Evolutionary conservation across 352 stramenopile genomes (phyloP), one percentile per base, ranked within the genome.

Genomic region (Phytophthora lateralis): DNA sequence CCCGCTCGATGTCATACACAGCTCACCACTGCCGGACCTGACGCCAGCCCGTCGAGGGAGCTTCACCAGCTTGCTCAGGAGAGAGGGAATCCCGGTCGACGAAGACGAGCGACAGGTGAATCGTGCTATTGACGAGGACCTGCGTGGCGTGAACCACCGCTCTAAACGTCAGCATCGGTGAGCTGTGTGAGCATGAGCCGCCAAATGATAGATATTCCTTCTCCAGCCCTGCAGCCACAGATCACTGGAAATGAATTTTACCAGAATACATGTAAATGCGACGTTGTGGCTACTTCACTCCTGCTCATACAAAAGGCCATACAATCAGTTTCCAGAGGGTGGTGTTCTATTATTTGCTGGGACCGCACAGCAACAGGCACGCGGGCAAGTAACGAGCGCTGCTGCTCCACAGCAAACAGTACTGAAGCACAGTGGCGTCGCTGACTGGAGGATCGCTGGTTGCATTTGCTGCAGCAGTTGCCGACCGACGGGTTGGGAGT

Each of bases 11-110:
- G 29, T 70, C 30, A 45, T 55, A 8, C 34, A 55, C 42, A 55
- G 20, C 29, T 57, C 50, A 6, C 47, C 42, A 15, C 62, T 64
- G 15, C 75, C 73, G 1, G 44, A 80, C 57, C 66, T 88, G 12
- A 77, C 71, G 6, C 68, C 71, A 43, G 21, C 73, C 48, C 70
- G 62, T 18, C 69, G 64, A 68, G 78, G 76, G 17, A 76, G 68
- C 45, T 85, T 88, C 51, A 64, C 65, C 2, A 76, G 54, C 4
- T 41, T 88, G 41, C 71, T 88, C 39, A 71, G 71, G 3, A 73
- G 59, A 59, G 71, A 76, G 54, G 78, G 78, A 21, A 73, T 88
- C 10, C 42, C 73, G 27, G 71, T 80, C 21, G 78, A 88, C 18
- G 74, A 85, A 43, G 73, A 82, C 57, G 71, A 71, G 35, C 54